A percentile compares a stretch with the other conserved stretches of the same genome.
Evolutionary conservation across 2,329 filamentous ascomycete species (phyloP).

Genomic region (Keithomyces neogunnii): DNA sequence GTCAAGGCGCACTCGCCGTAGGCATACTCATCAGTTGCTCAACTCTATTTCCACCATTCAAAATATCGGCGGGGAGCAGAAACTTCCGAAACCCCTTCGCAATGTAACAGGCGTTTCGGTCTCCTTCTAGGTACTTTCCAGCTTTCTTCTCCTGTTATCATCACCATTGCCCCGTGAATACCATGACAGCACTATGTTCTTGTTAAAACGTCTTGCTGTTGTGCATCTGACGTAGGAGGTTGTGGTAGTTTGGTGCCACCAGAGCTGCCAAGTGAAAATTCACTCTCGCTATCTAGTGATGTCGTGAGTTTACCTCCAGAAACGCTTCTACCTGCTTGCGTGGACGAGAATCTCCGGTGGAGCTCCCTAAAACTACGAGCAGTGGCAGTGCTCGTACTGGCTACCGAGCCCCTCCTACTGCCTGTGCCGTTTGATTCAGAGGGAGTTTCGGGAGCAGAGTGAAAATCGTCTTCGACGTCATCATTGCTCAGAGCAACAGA

Average conservation of each 20-base stretch:
- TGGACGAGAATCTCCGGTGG: slow-evolving; percentile 50
- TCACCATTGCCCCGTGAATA: no score
- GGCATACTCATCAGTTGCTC: no score
- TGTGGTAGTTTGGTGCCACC: slow-evolving; percentile 50
- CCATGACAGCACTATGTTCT: background rate
- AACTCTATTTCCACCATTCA: no score
- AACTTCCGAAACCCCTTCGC: no score
- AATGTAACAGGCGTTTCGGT: no score
- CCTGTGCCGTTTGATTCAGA: slow-evolving; percentile 32
- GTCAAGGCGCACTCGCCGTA: no score
- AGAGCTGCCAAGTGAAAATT: slow-evolving; percentile 50
- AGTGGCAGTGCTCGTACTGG: slow-evolving; percentile 59
- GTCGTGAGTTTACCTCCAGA: slow-evolving; percentile 34
- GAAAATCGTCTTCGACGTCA: slow-evolving; percentile 40
- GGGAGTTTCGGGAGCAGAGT: slow-evolving; percentile 38
- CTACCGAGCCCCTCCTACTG: slow-evolving; percentile 50
- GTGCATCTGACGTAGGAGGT: slow-evolving; percentile 35
- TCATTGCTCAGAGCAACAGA: slow-evolving; percentile 22
- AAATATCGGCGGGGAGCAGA: no score
- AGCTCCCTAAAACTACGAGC: slow-evolving; percentile 56
- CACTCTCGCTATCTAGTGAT: slow-evolving; percentile 51
- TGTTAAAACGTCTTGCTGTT: background rate
- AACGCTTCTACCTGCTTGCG: slow-evolving; percentile 35
- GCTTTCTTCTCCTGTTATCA: no score
- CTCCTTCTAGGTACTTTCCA: no score